phyloP scores from a whole-genome alignment of 2,329 filamentous ascomycete species.

The Colletotrichum nymphaeae region DNA sequence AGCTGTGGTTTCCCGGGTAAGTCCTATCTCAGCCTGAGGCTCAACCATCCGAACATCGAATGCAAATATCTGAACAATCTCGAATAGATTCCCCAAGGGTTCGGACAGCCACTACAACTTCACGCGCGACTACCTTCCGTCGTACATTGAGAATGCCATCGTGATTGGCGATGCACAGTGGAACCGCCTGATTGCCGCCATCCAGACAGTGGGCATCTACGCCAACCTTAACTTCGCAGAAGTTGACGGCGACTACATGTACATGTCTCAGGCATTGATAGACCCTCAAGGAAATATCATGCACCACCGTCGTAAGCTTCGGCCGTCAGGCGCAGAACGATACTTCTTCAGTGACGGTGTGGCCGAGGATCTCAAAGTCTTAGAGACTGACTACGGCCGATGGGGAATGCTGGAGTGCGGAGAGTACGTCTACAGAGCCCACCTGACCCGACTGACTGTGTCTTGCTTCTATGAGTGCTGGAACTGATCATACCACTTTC shows the following conservation, averaged over 20 bases:
- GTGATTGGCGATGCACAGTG: constrained; percentile 1
- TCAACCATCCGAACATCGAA: too few relatives aligned
- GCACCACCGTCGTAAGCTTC: constrained; percentile 59
- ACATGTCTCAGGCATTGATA: constrained; percentile 59
- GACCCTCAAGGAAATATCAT: constrained; percentile 51
- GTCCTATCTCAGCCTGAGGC: background rate
- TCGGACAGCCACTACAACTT: constrained; percentile 10
- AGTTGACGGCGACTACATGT: constrained; percentile 49
- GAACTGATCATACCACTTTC: too few relatives aligned
- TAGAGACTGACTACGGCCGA: constrained; percentile 50
- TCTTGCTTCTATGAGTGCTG: too few relatives aligned
- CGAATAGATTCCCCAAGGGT: constrained; percentile 11
- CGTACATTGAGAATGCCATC: constrained; percentile 13
- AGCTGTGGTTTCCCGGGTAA: constrained; percentile 21
- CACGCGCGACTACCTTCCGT: background rate
- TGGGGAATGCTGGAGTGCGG: constrained; percentile 61
- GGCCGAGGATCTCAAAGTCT: constrained; percentile 52
- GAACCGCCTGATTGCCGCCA: background rate
- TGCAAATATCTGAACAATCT: too few relatives aligned
- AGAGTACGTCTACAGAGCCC: constrained; percentile 45
- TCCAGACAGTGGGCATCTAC: background rate
- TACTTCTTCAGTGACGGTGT: constrained; percentile 60
- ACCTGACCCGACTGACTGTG: too few relatives aligned
- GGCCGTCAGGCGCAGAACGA: constrained; percentile 64
- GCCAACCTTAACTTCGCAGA: constrained; percentile 49